Conservation (phyloP, 176 grass and related monocot genomes). For the Olyra latifolia region DNA sequence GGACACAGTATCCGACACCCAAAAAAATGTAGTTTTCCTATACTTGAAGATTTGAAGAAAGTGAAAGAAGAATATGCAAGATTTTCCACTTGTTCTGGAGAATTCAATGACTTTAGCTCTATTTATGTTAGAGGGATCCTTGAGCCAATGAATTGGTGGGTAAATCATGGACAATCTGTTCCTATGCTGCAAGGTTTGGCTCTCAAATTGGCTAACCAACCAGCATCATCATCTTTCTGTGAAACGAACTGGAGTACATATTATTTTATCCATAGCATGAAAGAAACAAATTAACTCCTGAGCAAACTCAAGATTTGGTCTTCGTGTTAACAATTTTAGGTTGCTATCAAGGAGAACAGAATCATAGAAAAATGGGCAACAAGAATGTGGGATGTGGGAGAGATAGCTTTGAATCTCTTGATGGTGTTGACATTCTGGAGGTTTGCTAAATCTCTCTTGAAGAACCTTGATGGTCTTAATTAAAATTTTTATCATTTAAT, state of each 20-base stretch:
- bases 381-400: neutral
- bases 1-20: too few relatives aligned
- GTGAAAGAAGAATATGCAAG: neutral
- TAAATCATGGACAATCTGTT: slow-evolving; percentile 8
- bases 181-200: slow-evolving; percentile 11
- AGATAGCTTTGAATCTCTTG: neutral
- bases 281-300: slow-evolving; percentile 17
- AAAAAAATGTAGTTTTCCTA: too few relatives aligned
- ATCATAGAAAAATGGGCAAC: neutral
- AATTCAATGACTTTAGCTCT: neutral
- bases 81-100: too few relatives aligned
- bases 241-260: slow-evolving; percentile 36
- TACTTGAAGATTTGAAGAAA: neutral
- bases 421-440: neutral
- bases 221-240: slow-evolving; percentile 13
- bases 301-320: slow-evolving; percentile 17
- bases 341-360: slow-evolving; percentile 5
- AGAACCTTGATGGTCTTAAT: neutral
- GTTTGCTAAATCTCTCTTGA: neutral
- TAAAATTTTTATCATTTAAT: too few relatives aligned
- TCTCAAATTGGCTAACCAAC: slow-evolving; percentile 26
- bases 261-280: neutral
- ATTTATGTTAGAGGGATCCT: neutral
- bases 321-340: slow-evolving; percentile 29
- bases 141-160: slow-evolving; percentile 18